Conservation (phyloP, 192 early-diverging fungal genomes). For the Backusella mclennaniae region DNA sequence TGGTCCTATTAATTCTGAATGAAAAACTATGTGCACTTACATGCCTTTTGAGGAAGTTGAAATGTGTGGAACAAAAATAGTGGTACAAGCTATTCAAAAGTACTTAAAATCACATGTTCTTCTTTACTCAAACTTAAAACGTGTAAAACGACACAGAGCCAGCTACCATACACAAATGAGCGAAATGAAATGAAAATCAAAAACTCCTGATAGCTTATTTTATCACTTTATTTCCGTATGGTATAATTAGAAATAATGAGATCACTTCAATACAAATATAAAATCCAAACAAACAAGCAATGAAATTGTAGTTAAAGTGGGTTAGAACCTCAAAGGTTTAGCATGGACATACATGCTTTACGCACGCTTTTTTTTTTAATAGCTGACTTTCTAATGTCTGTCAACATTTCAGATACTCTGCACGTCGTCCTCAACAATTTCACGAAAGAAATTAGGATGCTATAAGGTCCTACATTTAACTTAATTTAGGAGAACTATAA, state of each 20-base stretch:
- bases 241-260: background rate
- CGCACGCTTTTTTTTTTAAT: background rate
- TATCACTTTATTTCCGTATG: background rate
- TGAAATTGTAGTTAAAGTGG: background rate
- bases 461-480: background rate
- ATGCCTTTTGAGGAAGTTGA: background rate
- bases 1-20: background rate
- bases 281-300: background rate
- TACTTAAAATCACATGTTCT: constrained; percentile 7
- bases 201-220: background rate
- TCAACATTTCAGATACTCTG: background rate
- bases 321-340: background rate
- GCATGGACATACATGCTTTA: background rate
- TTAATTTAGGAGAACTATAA: background rate
- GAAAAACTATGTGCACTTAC: background rate
- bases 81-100: background rate
- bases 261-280: background rate
- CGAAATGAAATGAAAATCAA: background rate
- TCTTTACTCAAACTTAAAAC: background rate
- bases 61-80: background rate
- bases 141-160: background rate
- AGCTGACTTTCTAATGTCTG: background rate
- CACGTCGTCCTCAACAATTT: background rate
- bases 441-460: background rate
- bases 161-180: background rate